Evolutionary conservation across 1,284 basidiomycete genomes (phyloP), one percentile per base, ranked within the genome.

Genomic region (Rhodotorula sp.): DNA sequence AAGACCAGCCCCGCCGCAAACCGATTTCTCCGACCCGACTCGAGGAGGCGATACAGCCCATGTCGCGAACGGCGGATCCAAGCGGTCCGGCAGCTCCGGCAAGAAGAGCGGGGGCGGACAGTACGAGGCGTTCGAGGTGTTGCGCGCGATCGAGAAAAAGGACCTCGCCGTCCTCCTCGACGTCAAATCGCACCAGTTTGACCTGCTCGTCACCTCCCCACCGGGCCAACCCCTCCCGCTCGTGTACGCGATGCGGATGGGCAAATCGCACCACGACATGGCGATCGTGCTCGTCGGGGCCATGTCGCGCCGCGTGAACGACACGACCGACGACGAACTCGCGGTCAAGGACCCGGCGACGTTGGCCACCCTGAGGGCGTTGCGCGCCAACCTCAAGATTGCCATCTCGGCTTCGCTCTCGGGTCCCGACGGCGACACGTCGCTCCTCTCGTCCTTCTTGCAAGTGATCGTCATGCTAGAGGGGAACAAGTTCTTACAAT

Each of bases 381-480:
- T 79, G 2, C 74, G 77, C 10, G 72, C 76, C 5, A 79, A 78
- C 58, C 72, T 79, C 48, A 78, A 78, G 47, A 65, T 78, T 10
- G 79, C 79, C 20, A 77, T 79, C 64, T 63, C 68, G 15, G 65
- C 73, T 21, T 70, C 70, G 8, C 64, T 79, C 15, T 46, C 70
- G 6, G 54, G 69, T 8, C 26, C 20, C 29, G 49, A 48, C 23
- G 57, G 47, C 56, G 70, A 77, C 48, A 79, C 77, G 23, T 70
- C 73, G 39, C 71, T 79, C 29, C 64, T 78, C 31, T 68, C 74
- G 3, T 74, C 70, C 14, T 79, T 75, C 67, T 67, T 79, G 39
- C 79, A 79, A 62, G 70, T 78, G 23, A 69, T 79, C 46, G 68
- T 78, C 71, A 79, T 78, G 78, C 74, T 72, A 23, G 75, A 77